Evolutionary conservation across 2,329 filamentous ascomycete species (phyloP), one percentile per base, ranked within the genome.

Genomic region (Colletotrichum karsti): DNA sequence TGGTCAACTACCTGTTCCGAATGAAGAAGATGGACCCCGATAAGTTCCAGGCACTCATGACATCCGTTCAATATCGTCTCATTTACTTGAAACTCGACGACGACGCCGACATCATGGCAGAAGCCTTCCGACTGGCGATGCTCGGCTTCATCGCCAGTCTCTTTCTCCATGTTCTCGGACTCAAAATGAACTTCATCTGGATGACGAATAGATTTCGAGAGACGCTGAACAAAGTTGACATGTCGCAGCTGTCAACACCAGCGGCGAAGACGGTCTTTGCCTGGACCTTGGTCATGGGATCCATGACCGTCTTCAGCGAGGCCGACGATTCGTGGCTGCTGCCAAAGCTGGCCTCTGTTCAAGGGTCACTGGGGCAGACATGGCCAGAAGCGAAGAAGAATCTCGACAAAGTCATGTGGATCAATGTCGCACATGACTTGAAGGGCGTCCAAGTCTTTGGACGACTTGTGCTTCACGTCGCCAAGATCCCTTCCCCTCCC

Each of bases 91-190:
- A 69, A 2, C 7, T 18, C 1, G 6, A 20, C 10, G 24, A 51
- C 8, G 13, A 18, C 28, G 5, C n/a, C 2, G 4, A 18, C 28
- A 3, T 13, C 2, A 4, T 69, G 24, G 18, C 55, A 20, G 66
- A 62, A 18, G 18, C 18, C 18, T 44, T 74, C 12, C 72, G 75
- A 1, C 54, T 78, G 1, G 77, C 73, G 6, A 74, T 79, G n/a
- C 56, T 78, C 2, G 72, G 76, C 2, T 78, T 73, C 33, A 70
- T 76, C 30, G 73, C 77, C 0, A 75, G 75, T 0, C 69, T 77
- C 2, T 77, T 77, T 30, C 61, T 77, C 0, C 70, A 75, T 6
- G 62, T 73, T 0, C 69, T 67, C 3, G 70, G 71, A 6, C 50
- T 57, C 1, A 74, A 71, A 7, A 18, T 75, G 2, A 63, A 61